These are phyloP conservation scores for Westerdykella aurantiaca DNA, from an alignment of 2,329 filamentous ascomycete genomes.

Conservation along the genomic window DNA sequence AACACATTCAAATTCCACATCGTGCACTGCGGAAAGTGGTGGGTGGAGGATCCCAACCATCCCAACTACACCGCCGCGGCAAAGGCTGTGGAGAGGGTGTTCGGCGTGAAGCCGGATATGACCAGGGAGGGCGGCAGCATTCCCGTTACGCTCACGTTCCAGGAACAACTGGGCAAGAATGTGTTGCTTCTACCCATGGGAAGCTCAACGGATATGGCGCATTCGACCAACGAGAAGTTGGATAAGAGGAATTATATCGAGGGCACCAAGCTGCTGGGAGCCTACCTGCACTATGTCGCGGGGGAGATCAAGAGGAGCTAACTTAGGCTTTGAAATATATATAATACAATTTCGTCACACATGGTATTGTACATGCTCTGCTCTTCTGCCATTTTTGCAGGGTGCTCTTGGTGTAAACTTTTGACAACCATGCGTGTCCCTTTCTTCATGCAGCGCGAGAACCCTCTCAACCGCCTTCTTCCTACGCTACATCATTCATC, in stretches of 20 bases:
- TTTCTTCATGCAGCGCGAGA: too few relatives aligned
- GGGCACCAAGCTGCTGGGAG: conserved; percentile 89
- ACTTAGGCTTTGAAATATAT: too few relatives aligned
- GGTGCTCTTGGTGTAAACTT: too few relatives aligned
- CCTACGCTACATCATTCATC: too few relatives aligned
- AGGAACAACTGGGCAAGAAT: conserved; percentile 97
- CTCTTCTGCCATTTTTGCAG: too few relatives aligned
- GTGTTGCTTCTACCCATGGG: conserved; percentile 94
- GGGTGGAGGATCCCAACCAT: conserved; percentile 95
- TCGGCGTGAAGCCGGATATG: conserved; percentile 87
- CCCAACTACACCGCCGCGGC: conserved; percentile 96
- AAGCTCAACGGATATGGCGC: conserved; percentile 89
- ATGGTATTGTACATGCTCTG: too few relatives aligned
- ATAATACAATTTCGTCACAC: too few relatives aligned
- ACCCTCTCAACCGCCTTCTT: too few relatives aligned
- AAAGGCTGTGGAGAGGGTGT: conserved; percentile 95
- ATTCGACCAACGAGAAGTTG: conserved; percentile 98
- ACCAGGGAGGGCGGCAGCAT: conserved; percentile 97
- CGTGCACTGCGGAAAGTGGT: conserved; percentile 95
- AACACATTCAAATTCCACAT: conserved; percentile 78
- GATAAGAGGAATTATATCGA: conserved; percentile 98
- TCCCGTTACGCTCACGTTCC: conserved; percentile 92
- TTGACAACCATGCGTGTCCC: too few relatives aligned
- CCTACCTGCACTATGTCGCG: conserved; percentile 93
- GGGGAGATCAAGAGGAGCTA: conserved; percentile 63